phyloP scores from a whole-genome alignment of 441 rosid genomes.

The Populus trichocarpa region DNA sequence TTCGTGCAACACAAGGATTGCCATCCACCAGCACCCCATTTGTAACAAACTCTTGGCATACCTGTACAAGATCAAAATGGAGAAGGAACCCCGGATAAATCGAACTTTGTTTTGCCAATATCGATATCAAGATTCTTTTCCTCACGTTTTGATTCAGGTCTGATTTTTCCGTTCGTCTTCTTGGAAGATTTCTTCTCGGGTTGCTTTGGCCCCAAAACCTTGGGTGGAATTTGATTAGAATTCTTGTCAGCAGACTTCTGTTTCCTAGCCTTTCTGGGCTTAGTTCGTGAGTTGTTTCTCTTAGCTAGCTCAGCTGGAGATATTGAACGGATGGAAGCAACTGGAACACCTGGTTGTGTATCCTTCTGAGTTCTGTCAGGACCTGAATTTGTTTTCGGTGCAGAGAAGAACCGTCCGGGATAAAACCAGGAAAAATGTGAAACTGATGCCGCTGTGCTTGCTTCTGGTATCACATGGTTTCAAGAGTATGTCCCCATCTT shows the following conservation, averaged over 20 bases:
- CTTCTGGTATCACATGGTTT: constrained; percentile 33
- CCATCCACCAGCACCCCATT: constrained; percentile 71
- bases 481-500: constrained; percentile 42
- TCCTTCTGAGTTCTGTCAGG: constrained; percentile 26
- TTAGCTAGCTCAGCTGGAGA: constrained; percentile 28
- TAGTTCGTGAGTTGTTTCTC: constrained; percentile 13
- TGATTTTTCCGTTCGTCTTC: constrained; percentile 29
- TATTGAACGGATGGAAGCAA: constrained; percentile 33
- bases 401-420: constrained; percentile 29
- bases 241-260: too few species aligned
- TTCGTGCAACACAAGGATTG: constrained; percentile 69
- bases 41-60: constrained; percentile 46
- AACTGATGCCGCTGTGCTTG: constrained; percentile 2
- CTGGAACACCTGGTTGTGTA: constrained; percentile 27
- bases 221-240: constrained; percentile 28
- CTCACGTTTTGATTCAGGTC: constrained; percentile 42
- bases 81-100: constrained; percentile 41
- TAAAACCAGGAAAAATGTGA: constrained; percentile 34
- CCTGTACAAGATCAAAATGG: constrained; percentile 73
- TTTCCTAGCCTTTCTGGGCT: constrained; percentile 25
- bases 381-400: constrained; percentile 26
- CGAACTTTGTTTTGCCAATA: constrained; percentile 34
- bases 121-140: constrained; percentile 40
- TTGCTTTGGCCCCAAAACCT: constrained; percentile 38
- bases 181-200: constrained; percentile 36